Evolutionary conservation across 371 early-diverging fungal genomes (phyloP).

Genomic region (Fennellomyces sp.): DNA sequence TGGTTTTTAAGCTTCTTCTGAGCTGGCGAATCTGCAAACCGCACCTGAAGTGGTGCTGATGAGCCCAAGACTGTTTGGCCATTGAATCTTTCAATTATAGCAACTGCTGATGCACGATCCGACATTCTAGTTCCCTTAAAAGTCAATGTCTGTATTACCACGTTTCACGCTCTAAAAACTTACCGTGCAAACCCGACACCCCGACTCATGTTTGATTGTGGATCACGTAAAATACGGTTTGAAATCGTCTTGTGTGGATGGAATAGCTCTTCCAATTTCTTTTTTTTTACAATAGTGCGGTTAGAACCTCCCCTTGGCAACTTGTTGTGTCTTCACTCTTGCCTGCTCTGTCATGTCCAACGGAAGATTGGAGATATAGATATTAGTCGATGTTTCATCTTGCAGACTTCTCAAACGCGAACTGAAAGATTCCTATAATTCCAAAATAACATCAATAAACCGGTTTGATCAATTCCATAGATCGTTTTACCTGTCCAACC

Average conservation of each 20-base stretch:
- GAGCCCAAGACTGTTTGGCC: conserved; percentile 63
- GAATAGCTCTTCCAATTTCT: conserved; percentile 70
- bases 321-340: conserved; percentile 8
- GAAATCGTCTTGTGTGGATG: conserved; percentile 69
- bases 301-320: not conserved
- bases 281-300: not conserved
- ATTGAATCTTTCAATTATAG: conserved; percentile 73
- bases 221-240: conserved; percentile 74
- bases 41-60: conserved; percentile 73
- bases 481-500: conserved; percentile 50
- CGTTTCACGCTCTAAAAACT: not conserved
- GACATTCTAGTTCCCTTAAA: conserved; percentile 53
- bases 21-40: conserved; percentile 81
- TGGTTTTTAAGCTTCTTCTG: conserved; percentile 77
- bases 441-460: not conserved
- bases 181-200: conserved; percentile 86
- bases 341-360: conserved; percentile 73
- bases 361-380: conserved; percentile 86
- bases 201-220: conserved; percentile 56
- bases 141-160: not conserved
- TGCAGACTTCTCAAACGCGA: conserved; percentile 75
- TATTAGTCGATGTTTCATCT: conserved; percentile 78
- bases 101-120: conserved; percentile 67
- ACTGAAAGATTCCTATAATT: conserved; percentile 74
- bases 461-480: not conserved